These are phyloP conservation scores for Brasilioporus rufonigricans DNA, from an alignment of 768 basidiomycete species.

Conservation along the genomic window DNA sequence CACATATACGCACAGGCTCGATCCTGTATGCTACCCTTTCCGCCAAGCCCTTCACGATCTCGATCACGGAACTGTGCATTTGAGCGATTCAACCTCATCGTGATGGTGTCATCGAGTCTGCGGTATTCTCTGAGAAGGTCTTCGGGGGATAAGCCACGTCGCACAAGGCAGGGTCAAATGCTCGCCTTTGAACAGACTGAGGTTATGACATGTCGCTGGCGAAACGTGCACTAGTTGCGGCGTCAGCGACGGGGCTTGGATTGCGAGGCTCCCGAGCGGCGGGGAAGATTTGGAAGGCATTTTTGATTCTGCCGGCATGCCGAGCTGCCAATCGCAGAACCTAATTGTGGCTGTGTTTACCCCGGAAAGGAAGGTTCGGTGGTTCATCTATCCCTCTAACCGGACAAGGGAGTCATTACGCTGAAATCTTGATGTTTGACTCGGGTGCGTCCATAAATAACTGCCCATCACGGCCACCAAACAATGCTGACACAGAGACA, in stretches of 20 bases:
- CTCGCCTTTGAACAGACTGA: constrained; percentile 71
- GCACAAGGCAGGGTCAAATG: constrained; percentile 2
- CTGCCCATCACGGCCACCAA: background rate
- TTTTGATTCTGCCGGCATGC: constrained; percentile 26
- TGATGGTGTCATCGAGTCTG: constrained; percentile 74
- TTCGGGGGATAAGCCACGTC: constrained; percentile 32
- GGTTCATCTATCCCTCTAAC: constrained; percentile 3
- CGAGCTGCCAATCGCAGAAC: constrained; percentile 26
- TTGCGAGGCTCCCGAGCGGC: constrained; percentile 61
- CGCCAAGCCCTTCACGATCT: constrained; percentile 48
- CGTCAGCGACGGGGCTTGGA: constrained; percentile 59
- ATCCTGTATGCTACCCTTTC: constrained; percentile 59
- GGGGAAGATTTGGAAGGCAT: constrained; percentile 47
- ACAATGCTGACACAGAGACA: background rate
- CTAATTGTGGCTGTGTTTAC: constrained; percentile 16
- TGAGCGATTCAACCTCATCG: constrained; percentile 78
- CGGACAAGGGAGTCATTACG: background rate
- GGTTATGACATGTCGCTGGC: constrained; percentile 69
- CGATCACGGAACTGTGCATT: constrained; percentile 73
- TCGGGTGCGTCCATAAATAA: background rate
- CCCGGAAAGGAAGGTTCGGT: constrained; percentile 34
- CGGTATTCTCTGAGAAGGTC: constrained; percentile 83
- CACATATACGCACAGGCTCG: constrained; percentile 75
- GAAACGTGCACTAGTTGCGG: constrained; percentile 71
- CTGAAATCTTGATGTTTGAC: background rate